These are phyloP conservation scores for Phytopythium ostracodes DNA, from an alignment of 352 stramenopile genomes.

Conservation along the genomic window DNA sequence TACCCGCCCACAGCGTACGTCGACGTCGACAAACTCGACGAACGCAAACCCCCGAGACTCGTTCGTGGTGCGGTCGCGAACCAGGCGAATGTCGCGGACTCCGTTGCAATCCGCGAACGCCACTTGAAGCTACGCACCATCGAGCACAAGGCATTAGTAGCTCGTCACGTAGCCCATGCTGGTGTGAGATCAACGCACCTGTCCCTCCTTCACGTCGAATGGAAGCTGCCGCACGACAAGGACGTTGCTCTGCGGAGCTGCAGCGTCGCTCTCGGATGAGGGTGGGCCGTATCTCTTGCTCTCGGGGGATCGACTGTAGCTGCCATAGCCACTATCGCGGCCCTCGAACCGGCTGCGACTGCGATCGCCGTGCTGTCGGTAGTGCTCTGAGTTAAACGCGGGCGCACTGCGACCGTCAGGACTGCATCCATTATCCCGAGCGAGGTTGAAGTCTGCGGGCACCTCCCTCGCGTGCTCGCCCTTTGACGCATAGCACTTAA, in stretches of 20 bases:
- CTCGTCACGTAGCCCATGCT: neutral
- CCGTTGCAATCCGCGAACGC: conserved; percentile 60
- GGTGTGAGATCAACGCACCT: conserved; percentile 33
- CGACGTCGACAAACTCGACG: conserved; percentile 63
- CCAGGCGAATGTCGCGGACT: conserved; percentile 64
- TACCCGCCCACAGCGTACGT: conserved; percentile 30
- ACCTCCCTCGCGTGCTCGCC: conserved; percentile 33
- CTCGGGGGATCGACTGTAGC: neutral
- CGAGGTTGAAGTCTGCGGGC: neutral
- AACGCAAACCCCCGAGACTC: conserved; percentile 74
- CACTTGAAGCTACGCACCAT: conserved; percentile 52
- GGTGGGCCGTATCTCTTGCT: conserved; percentile 10
- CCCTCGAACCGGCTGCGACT: neutral
- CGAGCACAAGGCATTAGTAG: neutral
- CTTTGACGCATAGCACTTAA: conserved; percentile 61
- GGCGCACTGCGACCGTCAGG: too few relatives aligned
- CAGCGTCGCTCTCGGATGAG: neutral
- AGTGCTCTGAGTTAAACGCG: neutral
- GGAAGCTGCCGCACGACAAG: conserved; percentile 69
- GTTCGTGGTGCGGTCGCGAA: conserved; percentile 67
- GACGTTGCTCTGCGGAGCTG: conserved; percentile 39
- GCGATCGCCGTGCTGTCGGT: neutral
- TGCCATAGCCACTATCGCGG: neutral
- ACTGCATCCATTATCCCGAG: too few relatives aligned
- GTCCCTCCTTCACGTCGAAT: conserved; percentile 66